Percentiles rank a stretch among this genome's conserved stretches.
phyloP scores from a whole-genome alignment of 257 asterid species.

The Leptodermis oblonga region DNA sequence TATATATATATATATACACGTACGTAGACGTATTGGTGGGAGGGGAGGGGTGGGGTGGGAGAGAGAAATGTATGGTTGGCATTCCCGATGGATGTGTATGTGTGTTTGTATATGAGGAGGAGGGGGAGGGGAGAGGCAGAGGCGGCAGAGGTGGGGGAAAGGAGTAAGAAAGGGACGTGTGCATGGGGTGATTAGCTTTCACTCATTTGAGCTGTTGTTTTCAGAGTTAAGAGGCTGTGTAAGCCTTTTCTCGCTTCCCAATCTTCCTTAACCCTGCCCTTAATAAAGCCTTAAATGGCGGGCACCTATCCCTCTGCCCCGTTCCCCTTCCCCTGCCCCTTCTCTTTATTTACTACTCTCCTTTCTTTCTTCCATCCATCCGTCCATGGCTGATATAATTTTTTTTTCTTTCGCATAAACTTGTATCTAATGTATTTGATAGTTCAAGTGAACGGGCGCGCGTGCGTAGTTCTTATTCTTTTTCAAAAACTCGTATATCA shows the following conservation, averaged over 20 bases:
- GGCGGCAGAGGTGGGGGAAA: conserved; percentile 76
- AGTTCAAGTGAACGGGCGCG: too few species aligned
- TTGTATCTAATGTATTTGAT: too few species aligned
- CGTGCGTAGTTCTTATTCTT: too few species aligned
- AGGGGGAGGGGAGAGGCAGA: conserved; percentile 36
- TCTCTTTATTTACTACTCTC: too few species aligned
- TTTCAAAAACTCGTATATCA: too few species aligned
- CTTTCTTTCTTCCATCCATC: too few species aligned
- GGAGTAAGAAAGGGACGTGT: conserved; percentile 77
- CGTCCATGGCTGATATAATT: too few species aligned
- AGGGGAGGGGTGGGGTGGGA: neutral
- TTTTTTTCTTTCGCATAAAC: too few species aligned
- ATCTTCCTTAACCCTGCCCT: conserved; percentile 11
- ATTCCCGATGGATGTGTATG: conserved; percentile 53
- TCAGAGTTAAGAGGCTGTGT: conserved; percentile 54
- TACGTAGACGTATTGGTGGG: too few species aligned
- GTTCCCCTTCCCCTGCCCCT: too few species aligned
- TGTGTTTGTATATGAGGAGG: conserved; percentile 19
- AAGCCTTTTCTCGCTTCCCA: conserved; percentile 35
- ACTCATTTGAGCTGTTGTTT: conserved; percentile 85
- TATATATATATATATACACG: too few species aligned
- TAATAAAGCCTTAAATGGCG: conserved; percentile 74
- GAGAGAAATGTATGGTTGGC: conserved; percentile 55
- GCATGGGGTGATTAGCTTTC: conserved; percentile 78
- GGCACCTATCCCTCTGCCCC: conserved; percentile 74